These are phyloP conservation scores for Eucalyptus cloeziana DNA, from an alignment of 345 rosid genomes.

Conservation along the genomic window DNA sequence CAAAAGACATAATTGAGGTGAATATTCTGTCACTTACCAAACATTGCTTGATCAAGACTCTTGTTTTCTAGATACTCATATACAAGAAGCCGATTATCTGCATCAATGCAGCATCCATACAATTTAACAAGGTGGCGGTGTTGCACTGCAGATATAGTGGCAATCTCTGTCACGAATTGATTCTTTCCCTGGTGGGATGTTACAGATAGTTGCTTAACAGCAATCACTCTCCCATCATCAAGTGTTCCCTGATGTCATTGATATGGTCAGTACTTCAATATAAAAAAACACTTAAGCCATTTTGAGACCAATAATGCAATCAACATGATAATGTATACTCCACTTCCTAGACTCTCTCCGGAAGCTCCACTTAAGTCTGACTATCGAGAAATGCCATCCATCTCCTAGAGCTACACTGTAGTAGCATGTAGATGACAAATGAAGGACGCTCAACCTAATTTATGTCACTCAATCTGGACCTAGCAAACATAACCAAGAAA, in stretches of 20 bases:
- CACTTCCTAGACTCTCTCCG: background rate
- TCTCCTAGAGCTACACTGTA: background rate
- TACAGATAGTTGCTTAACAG: constrained; percentile 58
- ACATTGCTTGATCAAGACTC: constrained; percentile 67
- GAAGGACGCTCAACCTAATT: background rate
- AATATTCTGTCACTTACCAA: constrained; percentile 12
- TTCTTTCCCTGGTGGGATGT: constrained; percentile 60
- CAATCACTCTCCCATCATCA: constrained; percentile 49
- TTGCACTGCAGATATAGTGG: constrained; percentile 48
- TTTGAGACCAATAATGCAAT: background rate
- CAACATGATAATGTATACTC: background rate
- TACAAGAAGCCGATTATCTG: constrained; percentile 42
- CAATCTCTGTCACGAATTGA: constrained; percentile 74
- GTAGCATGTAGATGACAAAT: background rate
- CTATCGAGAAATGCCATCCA: background rate
- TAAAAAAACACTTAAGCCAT: background rate
- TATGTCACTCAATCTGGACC: background rate
- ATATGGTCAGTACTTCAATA: background rate
- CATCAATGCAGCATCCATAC: constrained; percentile 59
- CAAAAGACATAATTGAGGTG: background rate
- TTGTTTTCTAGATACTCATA: constrained; percentile 61
- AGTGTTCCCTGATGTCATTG: constrained; percentile 11
- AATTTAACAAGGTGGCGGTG: constrained; percentile 66
- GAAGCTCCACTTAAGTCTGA: background rate
- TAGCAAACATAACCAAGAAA: background rate